Evolutionary conservation across 83 land plant species (phyloP).

Genomic region (Larix sibirica): DNA sequence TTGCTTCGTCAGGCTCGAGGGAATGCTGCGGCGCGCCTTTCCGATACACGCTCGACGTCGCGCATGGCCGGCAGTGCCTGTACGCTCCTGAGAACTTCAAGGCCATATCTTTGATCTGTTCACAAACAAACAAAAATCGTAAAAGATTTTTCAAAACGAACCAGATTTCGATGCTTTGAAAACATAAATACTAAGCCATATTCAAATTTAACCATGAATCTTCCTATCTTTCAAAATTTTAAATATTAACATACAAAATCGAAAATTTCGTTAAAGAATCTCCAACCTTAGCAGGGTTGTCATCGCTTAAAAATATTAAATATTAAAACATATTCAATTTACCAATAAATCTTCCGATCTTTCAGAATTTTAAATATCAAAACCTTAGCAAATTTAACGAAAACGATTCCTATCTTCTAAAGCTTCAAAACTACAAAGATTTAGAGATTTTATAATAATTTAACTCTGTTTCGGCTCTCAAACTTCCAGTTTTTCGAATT

Average conservation of each 20-base stretch:
- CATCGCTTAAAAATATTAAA: too few relatives aligned
- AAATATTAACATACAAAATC: neutral
- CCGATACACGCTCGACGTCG: conserved; percentile 20
- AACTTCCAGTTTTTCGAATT: too few relatives aligned
- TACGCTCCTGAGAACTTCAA: conserved; percentile 53
- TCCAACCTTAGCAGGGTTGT: too few relatives aligned
- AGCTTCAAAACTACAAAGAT: too few relatives aligned
- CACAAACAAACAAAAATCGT: neutral
- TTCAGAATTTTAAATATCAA: too few relatives aligned
- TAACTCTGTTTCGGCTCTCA: too few relatives aligned
- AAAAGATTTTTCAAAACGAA: neutral
- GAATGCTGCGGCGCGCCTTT: conserved; percentile 22
- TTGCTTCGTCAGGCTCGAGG: conserved; percentile 23
- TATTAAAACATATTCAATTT: neutral
- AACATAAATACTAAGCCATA: neutral
- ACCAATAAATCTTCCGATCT: too few relatives aligned
- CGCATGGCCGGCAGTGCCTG: conserved; percentile 38
- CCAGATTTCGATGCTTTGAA: neutral
- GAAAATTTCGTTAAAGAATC: neutral
- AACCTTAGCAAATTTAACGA: too few relatives aligned
- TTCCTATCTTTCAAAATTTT: neutral
- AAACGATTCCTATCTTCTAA: too few relatives aligned
- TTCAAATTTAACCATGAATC: neutral
- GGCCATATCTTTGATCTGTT: conserved; percentile 66
- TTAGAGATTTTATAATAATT: too few relatives aligned